A percentile compares a stretch with the other conserved stretches of the same genome.
These are phyloP conservation scores for Sporothrix euskadiensis DNA, from an alignment of 2,329 filamentous ascomycete genomes.

Conservation along the genomic window DNA sequence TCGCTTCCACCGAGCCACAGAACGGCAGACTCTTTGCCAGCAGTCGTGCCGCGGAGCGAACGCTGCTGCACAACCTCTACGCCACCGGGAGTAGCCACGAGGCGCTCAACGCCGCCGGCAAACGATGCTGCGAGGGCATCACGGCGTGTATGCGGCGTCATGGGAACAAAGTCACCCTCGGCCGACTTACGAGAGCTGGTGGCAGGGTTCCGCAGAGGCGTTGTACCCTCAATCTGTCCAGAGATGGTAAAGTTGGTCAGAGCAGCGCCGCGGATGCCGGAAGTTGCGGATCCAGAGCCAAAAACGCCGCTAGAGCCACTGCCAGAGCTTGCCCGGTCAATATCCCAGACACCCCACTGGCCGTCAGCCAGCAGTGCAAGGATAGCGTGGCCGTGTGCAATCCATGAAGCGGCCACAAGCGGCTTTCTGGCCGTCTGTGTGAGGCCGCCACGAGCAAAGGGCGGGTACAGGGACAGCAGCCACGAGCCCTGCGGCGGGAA, in stretches of 20 bases:
- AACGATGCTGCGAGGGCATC: slow-evolving; percentile 52
- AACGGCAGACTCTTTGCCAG: slow-evolving; percentile 56
- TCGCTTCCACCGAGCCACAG: slow-evolving; percentile 60
- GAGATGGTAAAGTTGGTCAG: slow-evolving; percentile 59
- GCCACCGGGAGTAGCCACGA: slow-evolving; percentile 55
- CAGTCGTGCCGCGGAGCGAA: slow-evolving; percentile 43
- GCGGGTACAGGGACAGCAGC: slow-evolving; percentile 63
- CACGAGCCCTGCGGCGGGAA: slow-evolving; percentile 63
- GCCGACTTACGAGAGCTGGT: slow-evolving; percentile 41
- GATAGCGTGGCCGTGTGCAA: slow-evolving; percentile 60
- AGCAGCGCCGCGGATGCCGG: slow-evolving; percentile 58
- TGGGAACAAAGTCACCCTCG: slow-evolving; percentile 58
- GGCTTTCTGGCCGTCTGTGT: slow-evolving; percentile 53
- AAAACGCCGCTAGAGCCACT: slow-evolving; percentile 43
- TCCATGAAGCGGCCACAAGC: slow-evolving; percentile 64
- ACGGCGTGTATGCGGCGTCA: slow-evolving; percentile 63
- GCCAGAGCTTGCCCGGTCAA: slow-evolving; percentile 53
- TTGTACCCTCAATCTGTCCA: slow-evolving; percentile 62
- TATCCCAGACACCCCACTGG: slow-evolving; percentile 68
- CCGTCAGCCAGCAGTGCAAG: slow-evolving; percentile 62
- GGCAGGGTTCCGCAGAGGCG: slow-evolving; percentile 51
- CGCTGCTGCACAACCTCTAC: slow-evolving; percentile 53
- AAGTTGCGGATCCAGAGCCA: slow-evolving; percentile 46
- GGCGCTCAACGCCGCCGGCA: slow-evolving; percentile 50
- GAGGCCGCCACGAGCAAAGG: slow-evolving; percentile 52